Conservation (phyloP, 2,329 filamentous ascomycete species). For the Neurospora crassa region DNA sequence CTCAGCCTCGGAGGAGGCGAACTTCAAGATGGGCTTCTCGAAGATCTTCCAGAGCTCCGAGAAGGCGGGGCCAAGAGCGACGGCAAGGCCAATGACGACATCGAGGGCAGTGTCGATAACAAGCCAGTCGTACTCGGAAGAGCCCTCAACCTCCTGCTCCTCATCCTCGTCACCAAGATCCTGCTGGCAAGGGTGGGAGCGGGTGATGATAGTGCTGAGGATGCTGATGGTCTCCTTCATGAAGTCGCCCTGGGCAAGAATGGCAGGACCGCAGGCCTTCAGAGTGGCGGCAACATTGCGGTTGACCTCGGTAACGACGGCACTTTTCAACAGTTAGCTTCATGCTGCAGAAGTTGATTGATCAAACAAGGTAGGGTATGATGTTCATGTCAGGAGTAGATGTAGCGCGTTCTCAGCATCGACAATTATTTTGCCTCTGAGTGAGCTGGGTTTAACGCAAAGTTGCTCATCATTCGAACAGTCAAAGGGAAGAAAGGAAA, state of each 20-base stretch:
- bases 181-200: slow-evolving; percentile 86
- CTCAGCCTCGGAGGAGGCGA: slow-evolving; percentile 69
- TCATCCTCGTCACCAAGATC: slow-evolving; percentile 79
- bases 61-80: slow-evolving; percentile 72
- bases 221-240: slow-evolving; percentile 69
- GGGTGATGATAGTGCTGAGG: slow-evolving; percentile 71
- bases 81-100: slow-evolving; percentile 74
- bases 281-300: slow-evolving; percentile 84
- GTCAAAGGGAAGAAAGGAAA: slow-evolving; percentile 6
- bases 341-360: neutral
- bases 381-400: slow-evolving; percentile 33
- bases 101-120: slow-evolving; percentile 92
- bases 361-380: slow-evolving; percentile 10
- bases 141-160: slow-evolving; percentile 64
- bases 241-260: slow-evolving; percentile 64
- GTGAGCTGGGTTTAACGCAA: slow-evolving; percentile 99
- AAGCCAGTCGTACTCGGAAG: slow-evolving; percentile 95
- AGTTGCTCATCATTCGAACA: slow-evolving; percentile 64
- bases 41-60: slow-evolving; percentile 91
- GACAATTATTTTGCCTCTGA: slow-evolving; percentile 76
- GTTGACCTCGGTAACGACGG: slow-evolving; percentile 90
- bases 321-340: slow-evolving; percentile 47
- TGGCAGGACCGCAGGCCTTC: slow-evolving; percentile 80
- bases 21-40: slow-evolving; percentile 83
- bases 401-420: slow-evolving; percentile 81